Conservation (phyloP, 1,139 yeast species). For the Yamadazyma diospyri region DNA sequence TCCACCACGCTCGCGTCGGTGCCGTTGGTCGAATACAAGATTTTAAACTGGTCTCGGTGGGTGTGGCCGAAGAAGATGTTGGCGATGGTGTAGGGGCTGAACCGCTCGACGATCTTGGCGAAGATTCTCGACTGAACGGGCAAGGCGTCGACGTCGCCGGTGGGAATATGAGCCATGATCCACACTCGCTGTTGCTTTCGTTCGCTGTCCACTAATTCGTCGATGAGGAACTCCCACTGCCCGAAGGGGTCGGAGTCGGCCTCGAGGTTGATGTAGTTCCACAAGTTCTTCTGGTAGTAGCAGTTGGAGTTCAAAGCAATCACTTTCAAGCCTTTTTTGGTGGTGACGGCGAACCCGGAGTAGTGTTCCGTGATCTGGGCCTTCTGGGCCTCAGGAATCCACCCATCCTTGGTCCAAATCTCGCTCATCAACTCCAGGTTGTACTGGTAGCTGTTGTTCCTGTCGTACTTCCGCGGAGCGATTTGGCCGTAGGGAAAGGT, state of each 20-base stretch:
- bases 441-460: slow-evolving; percentile 51
- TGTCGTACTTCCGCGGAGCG: slow-evolving; percentile 43
- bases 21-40: slow-evolving; percentile 45
- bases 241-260: slow-evolving; percentile 62
- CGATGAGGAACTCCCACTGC: slow-evolving; percentile 56
- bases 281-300: slow-evolving; percentile 62
- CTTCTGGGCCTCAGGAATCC: slow-evolving; percentile 28
- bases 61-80: slow-evolving; percentile 72
- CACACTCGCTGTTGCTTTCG: slow-evolving; percentile 58
- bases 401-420: slow-evolving; percentile 47
- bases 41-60: slow-evolving; percentile 64
- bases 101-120: slow-evolving; percentile 58
- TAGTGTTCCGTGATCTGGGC: slow-evolving; percentile 39
- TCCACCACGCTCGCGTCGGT: slow-evolving; percentile 30
- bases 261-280: slow-evolving; percentile 54
- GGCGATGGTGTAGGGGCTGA: slow-evolving; percentile 67
- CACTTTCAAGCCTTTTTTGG: slow-evolving; percentile 56
- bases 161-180: slow-evolving; percentile 70
- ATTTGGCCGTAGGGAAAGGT: slow-evolving; percentile 70
- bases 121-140: slow-evolving; percentile 62
- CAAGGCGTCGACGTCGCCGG: slow-evolving; percentile 50
- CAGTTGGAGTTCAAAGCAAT: slow-evolving; percentile 65
- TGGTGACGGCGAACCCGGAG: slow-evolving; percentile 59
- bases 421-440: slow-evolving; percentile 59
- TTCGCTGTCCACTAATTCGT: slow-evolving; percentile 61